Base-by-base conservation (phyloP, 106 monocot genomes). In the Dendrobium nobile region DNA sequence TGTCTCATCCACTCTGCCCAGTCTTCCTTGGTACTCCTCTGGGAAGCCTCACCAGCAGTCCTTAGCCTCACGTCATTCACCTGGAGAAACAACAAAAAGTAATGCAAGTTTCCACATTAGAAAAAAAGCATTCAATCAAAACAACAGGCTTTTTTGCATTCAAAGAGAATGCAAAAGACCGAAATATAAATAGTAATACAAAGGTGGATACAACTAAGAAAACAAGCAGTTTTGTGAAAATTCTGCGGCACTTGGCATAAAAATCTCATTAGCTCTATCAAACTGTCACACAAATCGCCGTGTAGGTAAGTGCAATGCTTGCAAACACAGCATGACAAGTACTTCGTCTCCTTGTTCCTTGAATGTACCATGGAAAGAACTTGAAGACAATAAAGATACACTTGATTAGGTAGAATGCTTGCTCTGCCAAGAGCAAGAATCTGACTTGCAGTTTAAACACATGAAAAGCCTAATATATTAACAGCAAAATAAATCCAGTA, bases 1-100 rank as follows among this genome's bases (percentile, higher is more conserved):
- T 99, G 99, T 74, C 99, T 89, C 99, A 99, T 99, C 99, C 99
- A 99, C 82, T 99, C 99, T 64, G 99, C 99, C 99, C 99, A 99
- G 61, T 99, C 99, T 87, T 99, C 99, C 73, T 88, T 99, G 5
- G 99, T 99, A 82, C 99, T 99, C 75, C 99, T 85, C 70, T 99
- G 99, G 24, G 99, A 99, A 68, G 93, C 99, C 79, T 99, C 99
- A 1, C 99, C 95, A 75, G 99, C 99, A 79, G 87, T 92, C 80
- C 99, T 89, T 54, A 99, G 79, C 72, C 93, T 85, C 67, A 87
- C 82, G 85, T 99, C 99, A 86, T 99, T 95, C 7, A 99, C 95
- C 99, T 99, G 77, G 41, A 77, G 15, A 87, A 43, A 9, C 76
- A 67, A 73, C 59, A 9, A 54, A 28, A 59, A 43, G 19, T 27